Base-by-base conservation (phyloP, 305 asterid species). In the Salvia sclarea region DNA sequence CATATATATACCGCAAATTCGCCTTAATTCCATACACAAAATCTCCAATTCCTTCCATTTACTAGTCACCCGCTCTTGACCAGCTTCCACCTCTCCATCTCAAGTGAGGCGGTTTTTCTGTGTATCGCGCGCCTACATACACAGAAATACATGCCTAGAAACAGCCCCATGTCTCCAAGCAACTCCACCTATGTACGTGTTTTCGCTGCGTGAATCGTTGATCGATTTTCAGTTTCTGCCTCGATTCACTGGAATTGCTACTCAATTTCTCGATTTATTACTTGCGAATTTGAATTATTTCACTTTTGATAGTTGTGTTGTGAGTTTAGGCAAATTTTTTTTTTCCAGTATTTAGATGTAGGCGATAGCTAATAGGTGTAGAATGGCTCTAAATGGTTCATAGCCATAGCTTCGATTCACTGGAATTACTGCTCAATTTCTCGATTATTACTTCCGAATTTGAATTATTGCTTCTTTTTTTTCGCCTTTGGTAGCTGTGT, bases 141-240 rank as follows among this genome's bases (percentile, higher is more conserved):
- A 4, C 41, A 4, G 69, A 57, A 9, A 44, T 38, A 37, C 21
- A 75, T 72, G 85, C 24, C 57, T 24, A 53, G 74, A 25, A 69
- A 74, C 71, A 61, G 72, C 76, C 58, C 81, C 59, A 83, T 83
- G 88, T 76, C 86, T 50, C 84, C 87, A 11, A 81, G 77, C 83
- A 79, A 81, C 68, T 64, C 71, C 66, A 43, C 48, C 68, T 53
- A 65, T 64, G 90, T 84, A 81, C 25, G 85, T n/a, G n/a, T n/a
- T n/a, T n/a, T n/a, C n/a, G n/a, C n/a, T n/a, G n/a, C n/a, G n/a
- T 24, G 68, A 35, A 7, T 58, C 50, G 50, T 56, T 57, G 43
- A 13, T 60, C 30, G 13, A 4, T 66, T 58, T 6, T 1, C 37
- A 16, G 64, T 61, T 52, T 64, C 20, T 33, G 47, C 56, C 60